A percentile compares a stretch with the other conserved stretches of the same genome.
Evolutionary conservation across 2,329 filamentous ascomycete species (phyloP).

Genomic region (Fusarium redolens): DNA sequence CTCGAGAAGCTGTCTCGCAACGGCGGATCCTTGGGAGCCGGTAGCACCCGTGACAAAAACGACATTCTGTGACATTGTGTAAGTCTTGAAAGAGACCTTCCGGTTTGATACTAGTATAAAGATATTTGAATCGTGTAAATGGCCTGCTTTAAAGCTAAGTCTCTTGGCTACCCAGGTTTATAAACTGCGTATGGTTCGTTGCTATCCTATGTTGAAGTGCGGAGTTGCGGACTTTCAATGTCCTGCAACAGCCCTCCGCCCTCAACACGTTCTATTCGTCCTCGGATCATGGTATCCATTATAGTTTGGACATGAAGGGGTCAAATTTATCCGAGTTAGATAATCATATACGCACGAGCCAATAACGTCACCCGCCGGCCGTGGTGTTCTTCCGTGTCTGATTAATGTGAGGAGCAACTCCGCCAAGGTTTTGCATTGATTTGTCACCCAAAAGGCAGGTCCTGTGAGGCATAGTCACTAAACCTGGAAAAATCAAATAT

Average conservation of each 20-base stretch:
- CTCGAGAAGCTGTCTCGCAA: neutral
- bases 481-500: too few relatives aligned
- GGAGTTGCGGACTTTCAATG: constrained; percentile 1
- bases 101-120: neutral
- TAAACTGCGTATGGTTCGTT: neutral
- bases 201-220: neutral
- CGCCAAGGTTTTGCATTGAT: neutral
- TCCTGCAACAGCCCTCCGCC: neutral
- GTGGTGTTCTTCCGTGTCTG: neutral
- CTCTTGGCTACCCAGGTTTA: neutral
- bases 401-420: neutral
- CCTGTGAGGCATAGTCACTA: neutral
- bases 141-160: fast-evolving
- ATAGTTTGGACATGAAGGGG: neutral
- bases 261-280: neutral
- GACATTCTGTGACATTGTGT: neutral
- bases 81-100: too few relatives aligned
- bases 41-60: constrained; percentile 12
- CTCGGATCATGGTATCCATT: neutral
- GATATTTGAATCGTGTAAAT: too few relatives aligned
- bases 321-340: neutral
- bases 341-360: neutral
- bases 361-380: neutral
- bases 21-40: constrained; percentile 3
- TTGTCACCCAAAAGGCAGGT: neutral